Base-by-base conservation (phyloP, 176 grass and related monocot species). In the Pontederia paniculata region DNA sequence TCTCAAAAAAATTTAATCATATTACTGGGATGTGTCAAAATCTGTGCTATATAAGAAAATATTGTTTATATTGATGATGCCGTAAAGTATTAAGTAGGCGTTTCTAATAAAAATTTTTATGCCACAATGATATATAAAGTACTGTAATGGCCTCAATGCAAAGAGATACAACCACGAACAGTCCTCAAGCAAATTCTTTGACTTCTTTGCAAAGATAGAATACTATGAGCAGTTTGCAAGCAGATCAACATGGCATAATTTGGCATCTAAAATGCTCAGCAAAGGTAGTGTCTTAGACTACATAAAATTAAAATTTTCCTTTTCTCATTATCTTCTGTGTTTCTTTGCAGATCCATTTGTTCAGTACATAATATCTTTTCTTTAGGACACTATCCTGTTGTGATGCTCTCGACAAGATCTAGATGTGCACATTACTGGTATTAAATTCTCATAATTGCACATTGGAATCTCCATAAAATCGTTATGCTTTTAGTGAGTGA, bases 201-300 rank as follows among this genome's bases (percentile, higher is more conserved):
- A 42, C n/a, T 19, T n/a, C n/a, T 44, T 64, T 68, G 71, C 49
- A 48, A 63, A 60, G 70, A 63, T 63, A 70, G 56, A 75, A 12
- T 12, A 63, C 20, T 52, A 70, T 66, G 54, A 69, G 25, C 44
- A 58, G 57, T 18, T 54, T 66, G 65, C 67, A 66, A 66, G 45
- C 51, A 44, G 75, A 59, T 51, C 71, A 81, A 70, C 47, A 53
- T 52, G 78, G 66, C 17, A 72, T 45, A 23, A 37, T 81, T 75
- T 64, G 78, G 18, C 71, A 81, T 69, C 70, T 71, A 9, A 75
- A 69, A 28, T 72, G 72, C 44, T 71, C 72, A 42, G 22, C 2
- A 10, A 72, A 81, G 78, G 78, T 81, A 8, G 55, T 52, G 18
- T 2, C 31, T 56, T 25, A 52, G 17, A 45, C 11, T 54, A 21